Base-by-base conservation (phyloP, 2,329 filamentous ascomycete genomes). In the Ophiostoma pallidulum region DNA sequence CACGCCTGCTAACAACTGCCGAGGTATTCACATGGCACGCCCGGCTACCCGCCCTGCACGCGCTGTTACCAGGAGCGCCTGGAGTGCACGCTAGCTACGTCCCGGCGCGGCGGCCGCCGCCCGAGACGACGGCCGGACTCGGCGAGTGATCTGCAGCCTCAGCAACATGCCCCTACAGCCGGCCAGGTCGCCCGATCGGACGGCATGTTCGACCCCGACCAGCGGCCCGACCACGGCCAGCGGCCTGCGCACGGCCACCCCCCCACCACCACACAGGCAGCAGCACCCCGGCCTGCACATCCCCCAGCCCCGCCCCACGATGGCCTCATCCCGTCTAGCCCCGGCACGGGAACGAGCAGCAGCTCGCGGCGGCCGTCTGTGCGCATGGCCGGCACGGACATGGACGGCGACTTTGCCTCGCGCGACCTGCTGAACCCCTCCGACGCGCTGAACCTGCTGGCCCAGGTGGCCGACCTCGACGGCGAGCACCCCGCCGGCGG, bases 361-460 rank as follows among this genome's bases (percentile, higher is more conserved):
- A 26, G 31, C 19, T 33, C 43, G 3, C 49, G 38, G 2, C 41
- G 31, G 8, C 37, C n/a, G 13, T 35, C 49, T 10, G 41, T 37
- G n/a, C 41, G 37, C 33, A 45, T 45, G 31, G 35, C 39, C 9
- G 28, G 38, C 13, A 16, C 45, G 10, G 49, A 58, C 41, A 60
- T 68, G 5, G 64, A 68, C 35, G 66, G 66, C 24, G 64, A 64
- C 37, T 66, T 68, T 48, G 64, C 64, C 1, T 64, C 66, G 0
- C 62, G 63, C 0, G 66, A 69, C 50, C 57, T 69, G 2, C 54
- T 68, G 29, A 67, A 68, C 16, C 66, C 66, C 2, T 68, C 66
- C 1, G 66, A 69, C 44, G 66, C 66, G 0, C 54, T 69, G 39
- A 63, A 68, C 45, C 51, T 69, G 16, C 51, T 69, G 20, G 66